These are phyloP conservation scores for Fusarium vanettenii DNA, from an alignment of 2,329 filamentous ascomycete species.

Conservation along the genomic window DNA sequence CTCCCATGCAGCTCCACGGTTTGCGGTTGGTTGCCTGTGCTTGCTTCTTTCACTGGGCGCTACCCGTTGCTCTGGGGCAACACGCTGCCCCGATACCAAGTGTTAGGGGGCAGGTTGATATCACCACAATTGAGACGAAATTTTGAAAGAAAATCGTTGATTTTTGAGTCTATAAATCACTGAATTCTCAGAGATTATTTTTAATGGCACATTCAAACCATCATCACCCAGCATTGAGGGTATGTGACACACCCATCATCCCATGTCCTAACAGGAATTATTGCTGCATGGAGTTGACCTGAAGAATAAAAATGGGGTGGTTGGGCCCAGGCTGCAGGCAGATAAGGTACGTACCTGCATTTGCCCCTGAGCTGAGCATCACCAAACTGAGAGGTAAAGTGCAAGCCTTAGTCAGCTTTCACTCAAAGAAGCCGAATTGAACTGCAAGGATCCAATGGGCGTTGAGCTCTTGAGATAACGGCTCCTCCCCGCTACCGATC, in stretches of 20 bases:
- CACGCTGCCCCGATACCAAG: slow-evolving; percentile 41
- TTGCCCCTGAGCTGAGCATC: slow-evolving; percentile 19
- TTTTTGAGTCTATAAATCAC: background rate
- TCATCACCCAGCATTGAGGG: background rate
- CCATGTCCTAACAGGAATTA: slow-evolving; percentile 46
- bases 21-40: slow-evolving; percentile 32
- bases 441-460: background rate
- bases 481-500: background rate
- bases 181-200: background rate
- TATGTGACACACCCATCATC: background rate
- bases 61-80: slow-evolving; percentile 42
- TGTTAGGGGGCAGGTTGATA: slow-evolving; percentile 29
- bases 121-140: background rate
- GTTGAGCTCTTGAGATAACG: background rate
- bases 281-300: slow-evolving; percentile 44
- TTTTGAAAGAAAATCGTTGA: background rate
- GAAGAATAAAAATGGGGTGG: slow-evolving; percentile 41
- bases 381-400: background rate
- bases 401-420: background rate
- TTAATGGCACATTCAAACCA: background rate
- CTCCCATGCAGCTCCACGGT: slow-evolving; percentile 11
- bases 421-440: background rate
- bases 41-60: slow-evolving; percentile 32
- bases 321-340: slow-evolving; percentile 37
- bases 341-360: slow-evolving; percentile 14